Base-by-base conservation (phyloP, 1,284 basidiomycete species). In the Naganishia cerealis region DNA sequence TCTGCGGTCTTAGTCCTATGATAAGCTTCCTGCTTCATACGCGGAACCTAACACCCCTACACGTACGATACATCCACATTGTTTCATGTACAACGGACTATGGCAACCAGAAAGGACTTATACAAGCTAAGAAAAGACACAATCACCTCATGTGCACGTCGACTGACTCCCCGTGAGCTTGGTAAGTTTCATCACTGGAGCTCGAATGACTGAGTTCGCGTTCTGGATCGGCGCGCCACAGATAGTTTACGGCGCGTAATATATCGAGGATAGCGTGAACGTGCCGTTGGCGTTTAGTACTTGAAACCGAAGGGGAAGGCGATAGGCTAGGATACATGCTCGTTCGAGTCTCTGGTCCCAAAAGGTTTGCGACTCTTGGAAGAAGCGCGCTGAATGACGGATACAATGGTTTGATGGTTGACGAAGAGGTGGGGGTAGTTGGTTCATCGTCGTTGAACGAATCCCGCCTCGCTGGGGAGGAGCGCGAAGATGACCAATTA, bases 391-490 rank as follows among this genome's bases (percentile, higher is more conserved):
- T 53, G 24, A 63, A 63, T 38, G 61, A 63, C 8, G 61, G 61
- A 40, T 63, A 63, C 9, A 63, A 46, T 24, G 61, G 61, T 40
- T 63, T 63, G 46, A 63, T 54, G 10, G 61, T 63, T 21, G 50
- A 50, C 21, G 61, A 63, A 26, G 61, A 63, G 7, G 61, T 63
- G 2, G 61, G 61, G 5, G 61, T 63, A 2, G 50, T 63, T 16
- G 61, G 61, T 29, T 63, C 61, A 16, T 63, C 50, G 16, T 63
- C 61, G 38, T 38, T 21, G 16, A 36, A 15, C 1, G 50, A 54
- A 3, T 26, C 50, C 18, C 61, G 29, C 16, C 50, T n/a, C 21
- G n/a, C 46, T 50, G 46, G 46, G 24, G 61, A 63, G 16, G 61
- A 63, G 8, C 48, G 48, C 21, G 29, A 40, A 6, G 61, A 62